Base-by-base conservation (phyloP, 768 basidiomycete genomes). In the Tubosaeta brunneosetosa region DNA sequence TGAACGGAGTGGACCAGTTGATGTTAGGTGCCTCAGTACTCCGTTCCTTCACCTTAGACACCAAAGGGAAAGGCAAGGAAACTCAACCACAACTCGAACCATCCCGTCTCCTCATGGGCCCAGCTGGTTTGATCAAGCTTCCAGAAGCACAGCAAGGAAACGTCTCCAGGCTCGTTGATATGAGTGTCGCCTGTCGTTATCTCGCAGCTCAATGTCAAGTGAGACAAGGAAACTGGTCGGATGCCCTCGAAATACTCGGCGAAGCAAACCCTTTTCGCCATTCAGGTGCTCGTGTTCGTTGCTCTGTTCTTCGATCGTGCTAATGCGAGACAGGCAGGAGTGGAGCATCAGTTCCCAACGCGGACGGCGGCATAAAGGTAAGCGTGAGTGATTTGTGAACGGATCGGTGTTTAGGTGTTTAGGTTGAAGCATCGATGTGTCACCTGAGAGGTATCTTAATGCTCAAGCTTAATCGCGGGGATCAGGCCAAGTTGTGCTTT, bases 401-500 rank as follows among this genome's bases (percentile, higher is more conserved):
- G 41, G 19, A n/a, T 17, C 1, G 33, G 9, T 42, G 44, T 55
- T 56, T 34, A 55, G 36, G 33, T 47, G 14, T 33, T n/a, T 58
- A 95, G 93, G 88, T 97, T 36, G 93, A 98, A 73, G 92, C 97
- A 4, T 97, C 95, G 3, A 94, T 97, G 84, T 97, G 95, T 64
- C 86, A 95, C 64, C 76, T 99, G 16, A 83, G 97, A 50, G 97
- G 94, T 12, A 72, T 97, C 22, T 77, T 99, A 17, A 95, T 97
- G 84, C 85, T 94, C 49, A 94, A 97, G 64, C 77, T 97, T 14
- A 94, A 92, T 61, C 86, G 93, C 11, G 85, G 86, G 19, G 88
- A 93, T 47, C 82, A 88, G 61, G 97, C 97, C 1, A 98, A 98
- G 66, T 78, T 89, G 47, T 92, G 91, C 60, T 97, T 97, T 63